Base-by-base conservation (phyloP, 179 eudicot species). In the Beta macrorhiza region DNA sequence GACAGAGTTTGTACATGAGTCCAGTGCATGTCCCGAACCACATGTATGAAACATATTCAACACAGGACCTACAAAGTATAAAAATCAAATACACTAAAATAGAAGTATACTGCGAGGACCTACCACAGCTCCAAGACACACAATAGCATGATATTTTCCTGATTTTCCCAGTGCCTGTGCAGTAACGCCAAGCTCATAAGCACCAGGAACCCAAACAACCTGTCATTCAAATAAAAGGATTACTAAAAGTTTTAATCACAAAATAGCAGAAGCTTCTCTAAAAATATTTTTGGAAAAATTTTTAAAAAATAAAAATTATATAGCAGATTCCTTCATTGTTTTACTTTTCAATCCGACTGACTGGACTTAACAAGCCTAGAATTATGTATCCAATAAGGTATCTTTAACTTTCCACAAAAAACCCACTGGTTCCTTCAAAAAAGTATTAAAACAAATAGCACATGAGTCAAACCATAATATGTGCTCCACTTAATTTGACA, bases 131-230 rank as follows among this genome's bases (percentile, higher is more conserved):
- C 99, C 99, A 82, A 96, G 91, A 63, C 99, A 96, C 85, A 96
- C 74, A 68, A 96, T 85, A 25, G 99, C 97, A 68, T 96, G 81
- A 85, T 94, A 96, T 75, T 91, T 94, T 84, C 86, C 83, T 19
- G 98, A 92, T 87, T 90, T 92, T 57, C 98, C 99, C 73, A 96
- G 94, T 87, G 74, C 86, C 79, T 94, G 92, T 65, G 99, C 99
- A 84, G 88, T 93, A 58, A 96, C 80, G 37, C 92, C 97, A 67
- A 96, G 91, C 88, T 96, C 99, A 74, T 90, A 96, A 85, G 95
- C 88, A 76, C 99, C 99, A 75, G 99, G 99, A 85, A 96, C 99
- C 99, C 99, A 96, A 71, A 96, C 88, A 75, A 96, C 99, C 99
- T 96, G 89, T 73, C 76, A 73, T n/a, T 83, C 4, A 61, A 77